Evolutionary conservation across 2,329 filamentous ascomycete species (phyloP), one percentile per base, ranked within the genome.

Genomic region (Curvularia hawaiiensis): DNA sequence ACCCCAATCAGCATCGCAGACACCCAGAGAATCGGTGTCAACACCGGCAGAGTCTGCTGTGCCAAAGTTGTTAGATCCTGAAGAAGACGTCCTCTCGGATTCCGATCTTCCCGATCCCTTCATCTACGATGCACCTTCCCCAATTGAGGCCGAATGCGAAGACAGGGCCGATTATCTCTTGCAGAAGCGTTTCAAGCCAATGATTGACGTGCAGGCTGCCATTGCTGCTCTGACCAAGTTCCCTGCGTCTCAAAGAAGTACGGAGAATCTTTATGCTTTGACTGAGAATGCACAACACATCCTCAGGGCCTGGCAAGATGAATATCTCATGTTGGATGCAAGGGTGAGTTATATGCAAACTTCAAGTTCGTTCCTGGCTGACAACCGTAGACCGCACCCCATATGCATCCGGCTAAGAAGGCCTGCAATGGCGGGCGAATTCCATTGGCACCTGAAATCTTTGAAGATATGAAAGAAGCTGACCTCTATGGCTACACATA

Each of bases 401-500:
- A 85, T 67, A 78, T 79, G 55, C 78, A 80, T 41, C 74, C 75
- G 14, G 79, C 82, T 3, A 82, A 84, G 58, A 83, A 84, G 60
- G 77, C 82, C 8, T 79, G 78, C 30, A 80, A 79, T 55, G 80
- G 80, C 20, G 80, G 79, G 12, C 76, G 80, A 20, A 70, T 77
- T 20, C 80, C 83, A 11, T 66, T 80, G 26, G 74, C 79, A 12
- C 73, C 75, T 5, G 72, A 76, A n/a, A 69, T 84, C 3, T 86
- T 80, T 59, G 84, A 86, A 65, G 85, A 85, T 62, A 82, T 82
- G 71, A 86, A 86, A 62, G 85, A 88, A 73, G 81, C 85, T 1
- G 81, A 82, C 56, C 74, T 88, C 0, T 88, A 88, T 66, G 83
- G 84, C 54, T 88, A 87, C 69, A 79, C 78, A 33, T 84, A 84